phyloP scores from a whole-genome alignment of 768 basidiomycete species.

The Boletus patriciae region DNA sequence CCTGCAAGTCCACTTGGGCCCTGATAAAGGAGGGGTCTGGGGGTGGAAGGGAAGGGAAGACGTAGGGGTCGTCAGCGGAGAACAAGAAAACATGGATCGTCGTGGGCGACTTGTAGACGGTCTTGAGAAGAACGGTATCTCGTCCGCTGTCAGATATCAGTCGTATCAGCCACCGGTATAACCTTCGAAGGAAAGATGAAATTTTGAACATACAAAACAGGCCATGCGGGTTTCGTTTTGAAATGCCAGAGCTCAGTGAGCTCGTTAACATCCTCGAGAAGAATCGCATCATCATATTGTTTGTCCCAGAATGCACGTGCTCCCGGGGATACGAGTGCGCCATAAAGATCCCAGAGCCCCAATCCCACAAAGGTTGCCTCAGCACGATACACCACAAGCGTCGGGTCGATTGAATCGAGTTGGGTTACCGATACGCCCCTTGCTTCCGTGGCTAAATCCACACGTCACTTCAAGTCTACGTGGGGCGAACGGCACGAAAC shows the following conservation, averaged over 20 bases:
- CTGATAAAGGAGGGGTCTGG: constrained; percentile 79
- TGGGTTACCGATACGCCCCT: constrained; percentile 94
- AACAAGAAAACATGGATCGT: constrained; percentile 95
- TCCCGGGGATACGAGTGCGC: constrained; percentile 83
- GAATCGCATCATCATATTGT: constrained; percentile 78
- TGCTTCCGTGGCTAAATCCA: constrained; percentile 66
- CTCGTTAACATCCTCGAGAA: constrained; percentile 88
- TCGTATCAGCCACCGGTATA: not conserved
- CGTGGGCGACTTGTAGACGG: constrained; percentile 94
- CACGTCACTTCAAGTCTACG: constrained; percentile 2
- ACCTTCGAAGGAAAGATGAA: constrained; percentile 8
- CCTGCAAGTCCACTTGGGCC: constrained; percentile 96
- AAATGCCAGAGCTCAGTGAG: constrained; percentile 92
- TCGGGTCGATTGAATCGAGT: constrained; percentile 95
- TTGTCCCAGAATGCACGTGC: constrained; percentile 86
- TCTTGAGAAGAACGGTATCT: constrained; percentile 88
- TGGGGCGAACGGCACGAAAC: constrained; percentile 26
- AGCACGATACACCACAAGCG: constrained; percentile 91
- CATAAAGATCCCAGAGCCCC: constrained; percentile 92
- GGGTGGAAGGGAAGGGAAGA: constrained; percentile 74
- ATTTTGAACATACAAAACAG: constrained; percentile 70
- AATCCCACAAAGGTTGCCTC: constrained; percentile 98
- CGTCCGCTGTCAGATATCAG: constrained; percentile 64
- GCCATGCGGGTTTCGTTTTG: constrained; percentile 91
- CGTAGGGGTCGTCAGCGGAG: constrained; percentile 84